Conservation (phyloP, 371 early-diverging fungal genomes). For the Actinomortierella wolfii region DNA sequence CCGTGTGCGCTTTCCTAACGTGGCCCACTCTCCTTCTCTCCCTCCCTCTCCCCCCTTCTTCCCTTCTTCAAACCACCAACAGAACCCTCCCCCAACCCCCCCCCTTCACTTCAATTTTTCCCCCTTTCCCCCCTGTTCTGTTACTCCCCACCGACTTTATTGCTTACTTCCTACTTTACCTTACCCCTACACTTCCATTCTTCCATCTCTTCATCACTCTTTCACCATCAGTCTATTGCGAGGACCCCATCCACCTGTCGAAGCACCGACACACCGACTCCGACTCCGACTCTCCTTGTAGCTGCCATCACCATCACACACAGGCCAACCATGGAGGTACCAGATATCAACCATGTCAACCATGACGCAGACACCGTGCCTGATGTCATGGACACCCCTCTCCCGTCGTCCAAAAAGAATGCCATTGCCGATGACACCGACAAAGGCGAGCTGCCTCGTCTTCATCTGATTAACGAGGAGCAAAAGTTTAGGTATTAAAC, state of each 20-base stretch:
- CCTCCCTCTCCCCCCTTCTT: neutral
- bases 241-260: neutral
- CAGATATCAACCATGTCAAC: slow-evolving; percentile 20
- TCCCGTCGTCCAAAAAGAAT: slow-evolving; percentile 16
- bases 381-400: slow-evolving; percentile 22
- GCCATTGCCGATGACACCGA: slow-evolving; percentile 40
- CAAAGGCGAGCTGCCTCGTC: slow-evolving; percentile 54
- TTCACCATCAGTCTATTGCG: neutral
- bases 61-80: too few species aligned
- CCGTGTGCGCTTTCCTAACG: too few species aligned
- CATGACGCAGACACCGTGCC: slow-evolving; percentile 24
- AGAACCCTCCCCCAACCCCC: slow-evolving; percentile 1
- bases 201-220: neutral
- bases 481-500: slow-evolving; percentile 85
- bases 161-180: too few species aligned
- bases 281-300: neutral
- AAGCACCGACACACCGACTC: neutral
- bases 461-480: slow-evolving; percentile 85
- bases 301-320: neutral
- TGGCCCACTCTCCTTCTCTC: too few species aligned
- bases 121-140: neutral
- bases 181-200: too few species aligned
- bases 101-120: slow-evolving; percentile 1
- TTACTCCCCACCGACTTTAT: neutral
- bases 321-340: slow-evolving; percentile 35